phyloP scores from a whole-genome alignment of 1,139 yeast genomes.

The Saccharomycopsis crataegensis region DNA sequence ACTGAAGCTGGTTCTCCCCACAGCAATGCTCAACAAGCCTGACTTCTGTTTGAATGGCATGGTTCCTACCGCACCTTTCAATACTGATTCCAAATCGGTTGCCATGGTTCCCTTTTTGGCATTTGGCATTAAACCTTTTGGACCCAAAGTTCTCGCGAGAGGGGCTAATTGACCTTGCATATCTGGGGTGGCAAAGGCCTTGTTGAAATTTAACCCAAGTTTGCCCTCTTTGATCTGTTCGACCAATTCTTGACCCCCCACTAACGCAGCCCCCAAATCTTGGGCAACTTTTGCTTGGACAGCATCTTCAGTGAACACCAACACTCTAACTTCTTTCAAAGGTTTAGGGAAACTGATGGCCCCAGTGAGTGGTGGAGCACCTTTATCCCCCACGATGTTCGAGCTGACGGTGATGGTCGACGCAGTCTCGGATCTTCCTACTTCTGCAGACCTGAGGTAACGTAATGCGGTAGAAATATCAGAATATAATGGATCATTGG shows the following conservation, averaged over 20 bases:
- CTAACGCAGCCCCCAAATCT: conserved; percentile 48
- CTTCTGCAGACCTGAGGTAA: conserved; percentile 82
- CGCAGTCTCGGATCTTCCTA: conserved; percentile 65
- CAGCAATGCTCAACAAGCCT: conserved; percentile 54
- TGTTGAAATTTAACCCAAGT: conserved; percentile 50
- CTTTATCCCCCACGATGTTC: conserved; percentile 68
- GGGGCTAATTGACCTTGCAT: conserved; percentile 52
- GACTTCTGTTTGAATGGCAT: conserved; percentile 67
- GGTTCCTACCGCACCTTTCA: conserved; percentile 55
- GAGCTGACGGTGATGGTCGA: conserved; percentile 65
- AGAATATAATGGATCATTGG: conserved; percentile 57
- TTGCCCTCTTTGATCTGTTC: conserved; percentile 51
- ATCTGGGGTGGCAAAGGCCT: conserved; percentile 82
- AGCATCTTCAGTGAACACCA: conserved; percentile 59
- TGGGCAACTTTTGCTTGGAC: conserved; percentile 47
- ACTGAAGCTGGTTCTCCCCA: conserved; percentile 73
- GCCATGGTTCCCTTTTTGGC: conserved; percentile 83
- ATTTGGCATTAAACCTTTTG: conserved; percentile 83
- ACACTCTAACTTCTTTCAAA: conserved; percentile 52
- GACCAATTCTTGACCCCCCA: conserved; percentile 70
- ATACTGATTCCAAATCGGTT: conserved; percentile 48
- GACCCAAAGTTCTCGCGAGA: conserved; percentile 77
- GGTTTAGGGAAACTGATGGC: conserved; percentile 73
- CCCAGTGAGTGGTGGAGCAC: conserved; percentile 70
- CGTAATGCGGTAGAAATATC: conserved; percentile 66